A percentile compares a stretch with the other conserved stretches of the same genome.
Conservation (phyloP, 768 basidiomycete genomes). For the Pleurotus tuoliensis region DNA sequence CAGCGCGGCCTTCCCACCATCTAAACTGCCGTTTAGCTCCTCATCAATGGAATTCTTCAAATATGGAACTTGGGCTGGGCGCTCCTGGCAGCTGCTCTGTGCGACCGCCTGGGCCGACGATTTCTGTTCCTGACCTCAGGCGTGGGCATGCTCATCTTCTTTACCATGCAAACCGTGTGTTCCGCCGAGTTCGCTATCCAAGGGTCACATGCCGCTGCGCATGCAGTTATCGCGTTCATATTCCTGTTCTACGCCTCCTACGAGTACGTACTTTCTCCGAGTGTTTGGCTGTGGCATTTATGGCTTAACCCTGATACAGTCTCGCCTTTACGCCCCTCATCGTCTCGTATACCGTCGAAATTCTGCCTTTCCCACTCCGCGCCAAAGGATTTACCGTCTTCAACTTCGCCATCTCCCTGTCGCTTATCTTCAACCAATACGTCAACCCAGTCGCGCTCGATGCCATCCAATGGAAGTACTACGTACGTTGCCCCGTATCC, state of each 20-base stretch:
- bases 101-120: slow-evolving; percentile 46
- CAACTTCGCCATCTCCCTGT: slow-evolving; percentile 55
- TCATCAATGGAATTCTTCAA: slow-evolving; percentile 49
- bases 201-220: slow-evolving; percentile 28
- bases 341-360: slow-evolving; percentile 65
- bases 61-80: slow-evolving; percentile 55
- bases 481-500: slow-evolving; percentile 26
- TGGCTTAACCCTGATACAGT: slow-evolving; percentile 17
- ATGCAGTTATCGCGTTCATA: slow-evolving; percentile 57
- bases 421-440: slow-evolving; percentile 72
- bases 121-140: slow-evolving; percentile 45
- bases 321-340: slow-evolving; percentile 66
- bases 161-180: slow-evolving; percentile 43
- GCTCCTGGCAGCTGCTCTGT: slow-evolving; percentile 41
- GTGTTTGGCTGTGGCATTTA: too few species aligned
- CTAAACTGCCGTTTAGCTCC: slow-evolving; percentile 24
- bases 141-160: slow-evolving; percentile 41
- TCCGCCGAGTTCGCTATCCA: slow-evolving; percentile 24
- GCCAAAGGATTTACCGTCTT: slow-evolving; percentile 69
- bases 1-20: background rate
- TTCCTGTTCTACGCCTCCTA: slow-evolving; percentile 57
- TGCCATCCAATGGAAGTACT: slow-evolving; percentile 50
- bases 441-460: slow-evolving; percentile 44
- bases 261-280: slow-evolving; percentile 30
- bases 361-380: slow-evolving; percentile 63